A percentile compares a stretch with the other conserved stretches of the same genome.
Conservation (phyloP, 495 filamentous ascomycete species). For the Gamarada debralockiae region DNA sequence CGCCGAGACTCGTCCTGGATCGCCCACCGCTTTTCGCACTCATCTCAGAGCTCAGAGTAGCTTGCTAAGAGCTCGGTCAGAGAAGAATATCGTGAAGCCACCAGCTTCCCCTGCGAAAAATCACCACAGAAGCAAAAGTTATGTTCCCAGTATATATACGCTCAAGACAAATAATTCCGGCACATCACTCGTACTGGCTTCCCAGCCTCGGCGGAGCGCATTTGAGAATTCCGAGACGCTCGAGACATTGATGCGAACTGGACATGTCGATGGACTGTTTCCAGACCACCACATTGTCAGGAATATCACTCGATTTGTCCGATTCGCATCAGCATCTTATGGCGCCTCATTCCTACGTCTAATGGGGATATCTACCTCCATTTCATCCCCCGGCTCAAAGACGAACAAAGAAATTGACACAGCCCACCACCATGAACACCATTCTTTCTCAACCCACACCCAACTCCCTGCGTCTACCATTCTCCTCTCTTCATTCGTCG, state of each 20-base stretch:
- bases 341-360: conserved; percentile 67
- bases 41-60: conserved; percentile 46
- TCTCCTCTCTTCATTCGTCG: conserved; percentile 70
- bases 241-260: conserved; percentile 50
- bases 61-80: conserved; percentile 43
- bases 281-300: conserved; percentile 62
- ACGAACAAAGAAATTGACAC: conserved; percentile 27
- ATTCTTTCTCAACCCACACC: conserved; percentile 68
- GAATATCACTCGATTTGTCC: conserved; percentile 71
- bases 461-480: conserved; percentile 64
- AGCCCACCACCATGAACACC: conserved; percentile 60
- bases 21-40: conserved; percentile 40
- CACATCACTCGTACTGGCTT: conserved; percentile 58
- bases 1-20: conserved; percentile 39
- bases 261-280: conserved; percentile 59
- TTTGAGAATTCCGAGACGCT: conserved; percentile 55
- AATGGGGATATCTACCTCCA: conserved; percentile 52
- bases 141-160: conserved; percentile 66
- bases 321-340: conserved; percentile 75
- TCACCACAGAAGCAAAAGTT: conserved; percentile 35
- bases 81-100: conserved; percentile 35
- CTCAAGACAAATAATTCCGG: conserved; percentile 61
- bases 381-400: conserved; percentile 1
- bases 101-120: conserved; percentile 24
- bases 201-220: conserved; percentile 40